Conservation (phyloP, 1,284 basidiomycete genomes). For the Afroboletus lepidellus region DNA sequence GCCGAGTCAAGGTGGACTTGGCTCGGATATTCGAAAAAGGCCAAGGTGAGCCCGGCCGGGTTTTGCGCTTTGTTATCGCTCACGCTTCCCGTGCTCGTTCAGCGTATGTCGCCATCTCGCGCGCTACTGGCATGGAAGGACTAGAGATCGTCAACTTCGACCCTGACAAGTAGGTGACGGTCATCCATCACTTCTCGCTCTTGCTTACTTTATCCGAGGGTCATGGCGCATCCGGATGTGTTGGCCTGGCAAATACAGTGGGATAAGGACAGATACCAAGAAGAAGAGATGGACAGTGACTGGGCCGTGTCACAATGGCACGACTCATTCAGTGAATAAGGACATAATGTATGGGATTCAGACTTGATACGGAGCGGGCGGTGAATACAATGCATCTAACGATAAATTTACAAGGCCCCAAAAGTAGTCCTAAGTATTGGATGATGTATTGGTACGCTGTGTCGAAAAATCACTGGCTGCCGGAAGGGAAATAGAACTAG, state of each 20-base stretch:
- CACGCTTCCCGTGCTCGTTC: slow-evolving; percentile 31
- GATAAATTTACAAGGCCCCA: slow-evolving; percentile 5
- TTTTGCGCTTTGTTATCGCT: not conserved
- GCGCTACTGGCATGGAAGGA: slow-evolving; percentile 83
- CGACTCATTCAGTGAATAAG: slow-evolving; percentile 26
- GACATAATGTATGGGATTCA: not conserved
- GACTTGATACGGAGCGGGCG: not conserved
- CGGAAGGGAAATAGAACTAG: slow-evolving; percentile 17
- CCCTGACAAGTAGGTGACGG: slow-evolving; percentile 56
- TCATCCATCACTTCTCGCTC: not conserved
- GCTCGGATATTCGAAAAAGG: slow-evolving; percentile 77
- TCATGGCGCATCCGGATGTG: slow-evolving; percentile 49
- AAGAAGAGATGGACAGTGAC: slow-evolving; percentile 36
- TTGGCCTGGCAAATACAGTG: slow-evolving; percentile 29
- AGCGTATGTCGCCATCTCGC: slow-evolving; percentile 92
- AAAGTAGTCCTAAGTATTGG: slow-evolving; percentile 14
- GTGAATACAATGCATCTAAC: slow-evolving; percentile 8
- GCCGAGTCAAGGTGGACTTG: slow-evolving; percentile 74
- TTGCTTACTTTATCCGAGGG: slow-evolving; percentile 31
- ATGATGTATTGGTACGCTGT: slow-evolving; percentile 15
- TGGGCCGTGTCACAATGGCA: slow-evolving; percentile 35
- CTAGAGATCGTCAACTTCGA: slow-evolving; percentile 86
- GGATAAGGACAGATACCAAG: slow-evolving; percentile 25
- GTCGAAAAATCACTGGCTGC: slow-evolving; percentile 5
- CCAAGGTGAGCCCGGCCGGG: slow-evolving; percentile 45